Evolutionary conservation across 257 asterid genomes (phyloP), one percentile per base, ranked within the genome.

Genomic region (Plantago major): DNA sequence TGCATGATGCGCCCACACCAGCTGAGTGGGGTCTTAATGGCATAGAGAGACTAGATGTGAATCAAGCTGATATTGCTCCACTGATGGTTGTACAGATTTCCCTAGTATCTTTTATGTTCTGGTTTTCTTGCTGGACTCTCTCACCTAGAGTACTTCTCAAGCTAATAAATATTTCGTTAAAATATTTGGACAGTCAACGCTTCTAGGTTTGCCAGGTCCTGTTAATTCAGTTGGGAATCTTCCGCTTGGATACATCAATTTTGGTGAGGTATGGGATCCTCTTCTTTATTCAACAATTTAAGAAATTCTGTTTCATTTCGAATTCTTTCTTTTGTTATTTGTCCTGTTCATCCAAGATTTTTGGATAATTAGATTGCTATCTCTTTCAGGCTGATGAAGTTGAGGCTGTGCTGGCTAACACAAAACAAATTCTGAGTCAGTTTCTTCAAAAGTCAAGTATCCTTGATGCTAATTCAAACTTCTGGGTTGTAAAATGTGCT

Each of bases 41-140:
- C 78, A 67, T 92, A 53, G 92, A 84, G 83, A 92, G 99, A 74
- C 64, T 77, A 79, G 99, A 89, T 74, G 94, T 86, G 76, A 89
- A 92, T 84, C 99, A 92, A 83, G 99, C 96, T 65, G 99, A 92
- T 80, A 89, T 92, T 63, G 95, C 99, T 51, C 91, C 99, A 4
- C 69, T 92, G 81, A 89, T 92, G 99, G 99, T 92, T 60, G 80
- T 78, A 42, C 57, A 67, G 0, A 53, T 76, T 67, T 67, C 65
- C 58, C 70, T 62, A 58, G 26, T 69, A 11, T 45, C 19, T 17
- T 16, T 42, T 7, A 46, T 17, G 42, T 59, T 58, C 58, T 42
- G 11, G 33, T 65, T 67, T 65, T 55, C 56, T 8, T 22, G 37
- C 56, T 18, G 49, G 49, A 28, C 37, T 9, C 38, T 42, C 46